These are phyloP conservation scores for Hericium coralloides DNA, from an alignment of 768 basidiomycete genomes.

Conservation along the genomic window DNA sequence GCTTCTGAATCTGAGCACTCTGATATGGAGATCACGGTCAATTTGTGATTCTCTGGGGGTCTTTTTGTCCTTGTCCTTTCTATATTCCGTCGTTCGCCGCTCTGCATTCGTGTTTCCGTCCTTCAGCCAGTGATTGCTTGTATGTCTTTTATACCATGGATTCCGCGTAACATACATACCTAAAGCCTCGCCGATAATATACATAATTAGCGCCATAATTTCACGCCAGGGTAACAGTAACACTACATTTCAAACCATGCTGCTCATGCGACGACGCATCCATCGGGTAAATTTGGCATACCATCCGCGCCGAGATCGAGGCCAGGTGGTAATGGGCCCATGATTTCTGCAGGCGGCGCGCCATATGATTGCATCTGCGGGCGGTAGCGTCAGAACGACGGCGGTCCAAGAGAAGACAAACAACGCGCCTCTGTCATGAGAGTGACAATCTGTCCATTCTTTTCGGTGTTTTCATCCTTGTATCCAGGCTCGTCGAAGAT, in stretches of 20 bases:
- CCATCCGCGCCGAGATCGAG: slow-evolving; percentile 47
- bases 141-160: neutral
- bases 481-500: slow-evolving; percentile 59
- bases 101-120: neutral
- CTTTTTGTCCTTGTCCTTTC: neutral
- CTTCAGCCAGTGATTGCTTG: neutral
- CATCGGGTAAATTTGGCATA: slow-evolving; percentile 36
- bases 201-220: neutral
- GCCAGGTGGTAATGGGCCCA: slow-evolving; percentile 79
- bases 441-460: slow-evolving; percentile 41
- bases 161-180: neutral
- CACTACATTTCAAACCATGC: neutral
- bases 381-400: neutral
- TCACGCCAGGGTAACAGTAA: neutral
- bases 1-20: neutral
- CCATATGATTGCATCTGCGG: slow-evolving; percentile 73
- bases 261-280: slow-evolving; percentile 21
- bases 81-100: neutral
- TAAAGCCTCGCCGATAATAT: neutral
- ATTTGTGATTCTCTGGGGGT: neutral
- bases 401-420: neutral
- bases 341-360: slow-evolving; percentile 70
- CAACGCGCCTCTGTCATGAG: slow-evolving; percentile 66
- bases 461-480: slow-evolving; percentile 41
- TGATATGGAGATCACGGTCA: neutral